These are phyloP conservation scores for Helotiales sp. DNA, from an alignment of 2,329 filamentous ascomycete species.

Conservation along the genomic window DNA sequence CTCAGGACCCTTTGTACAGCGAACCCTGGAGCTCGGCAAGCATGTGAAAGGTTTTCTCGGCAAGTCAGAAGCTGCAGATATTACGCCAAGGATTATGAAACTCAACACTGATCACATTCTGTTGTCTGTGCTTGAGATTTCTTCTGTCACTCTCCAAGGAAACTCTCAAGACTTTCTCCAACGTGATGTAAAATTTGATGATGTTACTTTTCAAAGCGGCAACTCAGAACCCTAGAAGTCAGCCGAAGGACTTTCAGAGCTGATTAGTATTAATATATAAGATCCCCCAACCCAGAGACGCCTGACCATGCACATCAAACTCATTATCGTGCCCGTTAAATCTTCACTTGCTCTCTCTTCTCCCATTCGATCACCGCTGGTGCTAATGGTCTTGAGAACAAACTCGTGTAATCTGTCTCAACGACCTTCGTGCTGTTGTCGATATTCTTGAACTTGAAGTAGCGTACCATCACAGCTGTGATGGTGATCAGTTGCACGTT, in stretches of 20 bases:
- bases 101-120: not conserved
- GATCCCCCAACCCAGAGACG: slow-evolving; percentile 17
- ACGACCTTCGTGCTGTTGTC: slow-evolving; percentile 73
- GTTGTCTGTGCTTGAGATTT: not conserved
- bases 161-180: slow-evolving; percentile 3
- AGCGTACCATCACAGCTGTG: slow-evolving; percentile 73
- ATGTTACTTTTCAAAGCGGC: not conserved
- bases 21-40: not conserved
- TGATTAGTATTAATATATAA: slow-evolving; percentile 30
- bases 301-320: slow-evolving; percentile 30
- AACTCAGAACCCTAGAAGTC: not conserved
- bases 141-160: not conserved
- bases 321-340: slow-evolving; percentile 4
- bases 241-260: not conserved
- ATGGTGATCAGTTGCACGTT: slow-evolving; percentile 92
- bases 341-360: slow-evolving; percentile 56
- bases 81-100: not conserved
- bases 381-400: slow-evolving; percentile 76
- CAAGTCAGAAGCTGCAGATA: not conserved
- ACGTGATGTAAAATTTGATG: not conserved
- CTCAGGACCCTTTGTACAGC: slow-evolving; percentile 6
- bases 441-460: slow-evolving; percentile 79
- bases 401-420: slow-evolving; percentile 69
- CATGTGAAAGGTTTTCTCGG: slow-evolving; percentile 19
- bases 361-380: slow-evolving; percentile 79